These are phyloP conservation scores for Colletotrichum sansevieriae DNA, from an alignment of 2,329 filamentous ascomycete species.

Conservation along the genomic window DNA sequence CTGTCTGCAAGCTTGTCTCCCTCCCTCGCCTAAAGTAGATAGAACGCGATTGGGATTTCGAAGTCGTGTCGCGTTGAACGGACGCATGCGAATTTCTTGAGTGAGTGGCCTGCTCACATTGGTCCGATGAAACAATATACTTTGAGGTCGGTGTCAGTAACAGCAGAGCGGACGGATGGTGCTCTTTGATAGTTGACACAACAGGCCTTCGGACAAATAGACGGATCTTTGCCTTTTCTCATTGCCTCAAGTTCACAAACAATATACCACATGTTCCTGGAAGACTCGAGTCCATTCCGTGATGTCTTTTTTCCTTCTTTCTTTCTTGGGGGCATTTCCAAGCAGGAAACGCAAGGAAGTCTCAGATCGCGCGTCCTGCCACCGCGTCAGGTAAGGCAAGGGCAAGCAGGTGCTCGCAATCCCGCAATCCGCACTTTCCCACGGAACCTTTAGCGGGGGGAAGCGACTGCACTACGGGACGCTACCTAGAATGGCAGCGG, in stretches of 20 bases:
- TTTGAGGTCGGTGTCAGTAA: too few relatives aligned
- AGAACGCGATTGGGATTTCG: not conserved
- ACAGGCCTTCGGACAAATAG: too few relatives aligned
- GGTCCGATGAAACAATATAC: not conserved
- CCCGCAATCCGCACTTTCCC: slow-evolving; percentile 17
- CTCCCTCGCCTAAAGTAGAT: not conserved
- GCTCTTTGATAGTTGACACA: too few relatives aligned
- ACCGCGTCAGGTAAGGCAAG: slow-evolving; percentile 10
- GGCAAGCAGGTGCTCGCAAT: slow-evolving; percentile 3
- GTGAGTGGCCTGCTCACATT: not conserved
- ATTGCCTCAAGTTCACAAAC: too few relatives aligned
- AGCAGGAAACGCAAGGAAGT: not conserved
- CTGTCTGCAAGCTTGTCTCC: not conserved
- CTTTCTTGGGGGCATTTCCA: too few relatives aligned
- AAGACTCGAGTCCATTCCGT: too few relatives aligned
- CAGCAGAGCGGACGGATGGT: too few relatives aligned
- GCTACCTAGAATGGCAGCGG: too few relatives aligned
- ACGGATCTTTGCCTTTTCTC: too few relatives aligned
- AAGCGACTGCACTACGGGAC: too few relatives aligned
- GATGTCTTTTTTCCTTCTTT: too few relatives aligned
- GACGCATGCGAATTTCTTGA: not conserved
- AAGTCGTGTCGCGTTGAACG: not conserved
- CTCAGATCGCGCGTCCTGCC: not conserved
- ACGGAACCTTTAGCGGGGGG: not conserved
- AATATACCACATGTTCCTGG: too few relatives aligned